Percentiles rank a stretch among this genome's conserved stretches.
Conservation (phyloP, 2,329 filamentous ascomycete species). For the Trichoderma hamatum region DNA sequence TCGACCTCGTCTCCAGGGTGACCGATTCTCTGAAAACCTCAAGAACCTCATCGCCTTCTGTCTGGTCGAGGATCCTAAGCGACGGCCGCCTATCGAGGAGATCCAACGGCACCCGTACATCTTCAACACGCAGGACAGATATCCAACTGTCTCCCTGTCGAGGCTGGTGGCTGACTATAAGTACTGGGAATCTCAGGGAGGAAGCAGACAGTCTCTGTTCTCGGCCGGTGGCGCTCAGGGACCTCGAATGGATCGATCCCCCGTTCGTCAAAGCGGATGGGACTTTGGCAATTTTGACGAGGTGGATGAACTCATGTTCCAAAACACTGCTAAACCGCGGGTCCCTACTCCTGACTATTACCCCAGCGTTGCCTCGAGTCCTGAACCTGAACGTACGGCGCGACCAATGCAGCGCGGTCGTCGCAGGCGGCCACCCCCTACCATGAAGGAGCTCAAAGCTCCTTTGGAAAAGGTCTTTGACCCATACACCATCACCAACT, state of each 20-base stretch:
- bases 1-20: slow-evolving; percentile 60
- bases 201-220: slow-evolving; percentile 63
- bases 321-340: slow-evolving; percentile 19
- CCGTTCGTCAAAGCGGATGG: slow-evolving; percentile 57
- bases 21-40: slow-evolving; percentile 59
- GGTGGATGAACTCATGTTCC: slow-evolving; percentile 25
- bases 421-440: slow-evolving; percentile 48
- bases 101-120: slow-evolving; percentile 69
- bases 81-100: slow-evolving; percentile 60
- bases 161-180: slow-evolving; percentile 68
- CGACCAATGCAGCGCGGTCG: slow-evolving; percentile 31
- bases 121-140: slow-evolving; percentile 56
- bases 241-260: slow-evolving; percentile 40
- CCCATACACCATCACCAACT: slow-evolving; percentile 51
- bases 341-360: slow-evolving; percentile 6
- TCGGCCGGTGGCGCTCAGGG: slow-evolving; percentile 53
- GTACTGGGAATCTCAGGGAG: slow-evolving; percentile 69
- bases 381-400: slow-evolving; percentile 20
- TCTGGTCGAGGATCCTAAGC: slow-evolving; percentile 58
- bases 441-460: slow-evolving; percentile 45
- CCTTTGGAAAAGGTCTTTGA: slow-evolving; percentile 54
- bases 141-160: slow-evolving; percentile 62
- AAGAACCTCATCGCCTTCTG: slow-evolving; percentile 64
- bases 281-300: slow-evolving; percentile 51
- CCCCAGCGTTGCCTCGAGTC: slow-evolving; percentile 16